Conservation (phyloP, 129 eudicot species). For the Erigeron canadensis region DNA sequence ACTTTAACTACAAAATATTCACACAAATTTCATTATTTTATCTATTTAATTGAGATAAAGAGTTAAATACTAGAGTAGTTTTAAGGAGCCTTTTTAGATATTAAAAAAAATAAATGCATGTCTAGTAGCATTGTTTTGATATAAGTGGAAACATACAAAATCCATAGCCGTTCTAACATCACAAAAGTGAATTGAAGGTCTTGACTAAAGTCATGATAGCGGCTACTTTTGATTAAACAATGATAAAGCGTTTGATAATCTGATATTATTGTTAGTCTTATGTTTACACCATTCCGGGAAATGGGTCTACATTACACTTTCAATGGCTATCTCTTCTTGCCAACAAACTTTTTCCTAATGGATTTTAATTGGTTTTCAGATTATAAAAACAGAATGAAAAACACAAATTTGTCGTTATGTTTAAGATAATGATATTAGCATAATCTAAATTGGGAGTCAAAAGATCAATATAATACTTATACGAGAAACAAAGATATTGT, state of each 20-base stretch:
- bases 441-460: neutral
- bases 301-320: conserved; percentile 33
- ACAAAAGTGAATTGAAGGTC: conserved; percentile 10
- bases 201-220: conserved; percentile 25
- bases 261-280: conserved; percentile 7
- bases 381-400: neutral
- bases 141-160: conserved; percentile 7
- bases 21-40: no score
- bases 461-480: no score
- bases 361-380: neutral
- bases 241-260: conserved; percentile 20
- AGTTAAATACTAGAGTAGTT: no score
- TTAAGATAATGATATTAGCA: neutral
- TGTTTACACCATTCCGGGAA: conserved; percentile 30
- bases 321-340: conserved; percentile 29
- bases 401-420: neutral
- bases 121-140: neutral
- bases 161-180: conserved; percentile 5
- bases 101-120: no score
- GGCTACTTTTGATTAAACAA: conserved; percentile 33
- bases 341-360: conserved; percentile 5
- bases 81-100: no score
- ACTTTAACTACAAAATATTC: no score
- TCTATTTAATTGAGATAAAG: no score
- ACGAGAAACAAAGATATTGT: no score